These are phyloP conservation scores for Pistacia atlantica DNA, from an alignment of 345 rosid genomes.

Conservation along the genomic window DNA sequence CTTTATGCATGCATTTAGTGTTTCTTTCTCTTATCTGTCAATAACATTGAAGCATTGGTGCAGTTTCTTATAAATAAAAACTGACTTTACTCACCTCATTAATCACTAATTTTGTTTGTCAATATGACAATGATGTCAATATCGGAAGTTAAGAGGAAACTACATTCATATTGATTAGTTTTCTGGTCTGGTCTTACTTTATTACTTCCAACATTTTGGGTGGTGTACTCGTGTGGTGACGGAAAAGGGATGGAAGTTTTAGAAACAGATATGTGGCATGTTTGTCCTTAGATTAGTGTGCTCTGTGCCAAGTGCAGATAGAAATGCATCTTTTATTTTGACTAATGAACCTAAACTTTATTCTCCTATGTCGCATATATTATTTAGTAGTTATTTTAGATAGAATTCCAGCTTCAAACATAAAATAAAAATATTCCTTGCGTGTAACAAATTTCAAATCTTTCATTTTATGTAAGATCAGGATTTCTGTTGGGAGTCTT, in stretches of 20 bases:
- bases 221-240: neutral
- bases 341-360: neutral
- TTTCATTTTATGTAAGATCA: neutral
- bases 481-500: neutral
- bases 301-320: neutral
- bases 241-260: neutral
- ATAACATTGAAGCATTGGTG: neutral
- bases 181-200: neutral
- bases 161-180: neutral
- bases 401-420: neutral
- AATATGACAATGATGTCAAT: neutral
- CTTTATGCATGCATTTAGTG: slow-evolving; percentile 2
- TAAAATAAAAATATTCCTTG: neutral
- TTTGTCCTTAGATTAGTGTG: neutral
- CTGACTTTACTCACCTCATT: neutral
- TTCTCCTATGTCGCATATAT: neutral
- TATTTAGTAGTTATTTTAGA: neutral
- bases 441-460: neutral
- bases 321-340: no score
- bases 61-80: neutral
- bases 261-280: neutral
- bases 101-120: neutral
- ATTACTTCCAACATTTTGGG: neutral
- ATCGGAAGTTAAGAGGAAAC: neutral
- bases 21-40: neutral